phyloP scores from a whole-genome alignment of 2,329 filamentous ascomycete genomes.

The Neodidymelliopsis sp. region DNA sequence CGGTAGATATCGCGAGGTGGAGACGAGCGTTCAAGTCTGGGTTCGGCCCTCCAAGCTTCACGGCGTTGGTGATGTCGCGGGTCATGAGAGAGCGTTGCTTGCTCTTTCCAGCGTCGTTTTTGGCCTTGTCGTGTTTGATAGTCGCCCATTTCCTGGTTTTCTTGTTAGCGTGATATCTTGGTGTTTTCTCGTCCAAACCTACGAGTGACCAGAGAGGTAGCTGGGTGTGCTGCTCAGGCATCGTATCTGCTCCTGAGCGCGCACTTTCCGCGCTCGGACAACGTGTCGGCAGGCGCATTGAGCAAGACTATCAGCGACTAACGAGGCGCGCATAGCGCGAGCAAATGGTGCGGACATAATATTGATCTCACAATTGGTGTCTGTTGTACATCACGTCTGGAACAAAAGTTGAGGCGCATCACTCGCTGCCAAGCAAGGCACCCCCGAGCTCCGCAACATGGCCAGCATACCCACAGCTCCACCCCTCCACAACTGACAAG shows the following conservation, averaged over 20 bases:
- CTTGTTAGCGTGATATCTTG: not conserved
- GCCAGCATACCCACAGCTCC: conserved; percentile 23
- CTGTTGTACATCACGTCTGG: conserved; percentile 5
- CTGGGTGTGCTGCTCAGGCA: conserved; percentile 39
- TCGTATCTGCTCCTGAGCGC: conserved; percentile 30
- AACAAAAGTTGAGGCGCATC: conserved; percentile 27
- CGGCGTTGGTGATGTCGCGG: conserved; percentile 76
- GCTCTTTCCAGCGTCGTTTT: conserved; percentile 81
- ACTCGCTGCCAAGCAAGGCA: conserved; percentile 34
- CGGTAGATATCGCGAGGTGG: conserved; percentile 73
- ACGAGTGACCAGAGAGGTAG: conserved; percentile 45
- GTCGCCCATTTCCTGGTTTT: conserved; percentile 84
- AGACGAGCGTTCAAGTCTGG: conserved; percentile 78
- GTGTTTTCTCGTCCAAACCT: conserved; percentile 12
- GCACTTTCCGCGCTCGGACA: conserved; percentile 15
- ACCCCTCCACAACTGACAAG: conserved; percentile 27
- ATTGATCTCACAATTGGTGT: not conserved
- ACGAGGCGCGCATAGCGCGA: conserved; percentile 23
- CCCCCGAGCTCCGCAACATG: conserved; percentile 33
- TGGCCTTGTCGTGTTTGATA: conserved; percentile 93
- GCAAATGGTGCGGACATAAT: conserved; percentile 37
- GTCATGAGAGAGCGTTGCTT: conserved; percentile 71
- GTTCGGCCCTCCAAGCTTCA: conserved; percentile 79
- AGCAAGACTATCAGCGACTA: conserved; percentile 13
- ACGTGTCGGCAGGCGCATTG: conserved; percentile 32